Conservation (phyloP, 352 stramenopile genomes). For the Aphanomyces astaci region DNA sequence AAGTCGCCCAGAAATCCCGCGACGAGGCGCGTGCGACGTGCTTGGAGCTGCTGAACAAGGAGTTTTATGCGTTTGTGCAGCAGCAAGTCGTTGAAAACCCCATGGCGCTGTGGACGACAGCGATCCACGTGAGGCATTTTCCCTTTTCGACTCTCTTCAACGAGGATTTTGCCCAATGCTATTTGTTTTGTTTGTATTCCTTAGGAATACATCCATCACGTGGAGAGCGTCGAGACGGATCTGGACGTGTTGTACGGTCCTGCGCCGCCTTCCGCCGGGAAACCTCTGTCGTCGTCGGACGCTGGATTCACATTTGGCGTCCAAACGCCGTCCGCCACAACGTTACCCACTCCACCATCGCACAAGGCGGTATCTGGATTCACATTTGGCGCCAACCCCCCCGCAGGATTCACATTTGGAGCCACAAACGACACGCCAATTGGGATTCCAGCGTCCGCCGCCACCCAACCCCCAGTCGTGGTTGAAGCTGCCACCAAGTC, state of each 20-base stretch:
- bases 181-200: no score
- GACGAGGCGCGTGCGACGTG: neutral
- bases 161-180: no score
- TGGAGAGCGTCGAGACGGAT: slow-evolving; percentile 46
- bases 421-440: neutral
- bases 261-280: slow-evolving; percentile 29
- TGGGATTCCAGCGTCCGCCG: neutral
- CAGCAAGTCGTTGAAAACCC: slow-evolving; percentile 58
- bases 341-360: neutral
- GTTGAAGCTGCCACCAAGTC: slow-evolving; percentile 21
- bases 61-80: slow-evolving; percentile 66
- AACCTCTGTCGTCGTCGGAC: slow-evolving; percentile 9
- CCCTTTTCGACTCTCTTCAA: neutral
- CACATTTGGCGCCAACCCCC: slow-evolving; percentile 12
- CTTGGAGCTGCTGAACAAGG: slow-evolving; percentile 78
- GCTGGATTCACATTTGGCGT: slow-evolving; percentile 19
- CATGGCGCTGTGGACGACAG: slow-evolving; percentile 51
- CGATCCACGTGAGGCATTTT: slow-evolving; percentile 37
- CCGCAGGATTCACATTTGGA: slow-evolving; percentile 21
- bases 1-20: neutral
- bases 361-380: slow-evolving; percentile 21
- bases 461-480: slow-evolving; percentile 23
- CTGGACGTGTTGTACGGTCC: slow-evolving; percentile 34
- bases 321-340: neutral
- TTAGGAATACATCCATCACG: slow-evolving; percentile 76